Percentiles rank a stretch among this genome's conserved stretches.
These are phyloP conservation scores for Nicotiana benthamiana DNA, from an alignment of 257 asterid genomes.

Conservation along the genomic window DNA sequence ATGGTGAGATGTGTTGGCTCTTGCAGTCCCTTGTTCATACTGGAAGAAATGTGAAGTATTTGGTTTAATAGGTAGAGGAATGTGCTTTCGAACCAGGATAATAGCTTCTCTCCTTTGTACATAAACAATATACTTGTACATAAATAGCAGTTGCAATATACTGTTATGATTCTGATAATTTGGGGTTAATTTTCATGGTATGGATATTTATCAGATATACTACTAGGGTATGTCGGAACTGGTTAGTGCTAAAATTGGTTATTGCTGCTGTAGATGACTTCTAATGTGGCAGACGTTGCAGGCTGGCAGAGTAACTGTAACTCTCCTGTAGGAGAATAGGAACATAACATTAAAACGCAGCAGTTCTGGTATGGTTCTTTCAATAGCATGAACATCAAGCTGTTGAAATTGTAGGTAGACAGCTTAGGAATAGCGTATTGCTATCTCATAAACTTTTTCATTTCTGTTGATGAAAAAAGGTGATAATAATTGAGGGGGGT, in stretches of 20 bases:
- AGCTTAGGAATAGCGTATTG: background rate
- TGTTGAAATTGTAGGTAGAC: background rate
- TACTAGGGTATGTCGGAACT: background rate
- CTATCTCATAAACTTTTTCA: background rate
- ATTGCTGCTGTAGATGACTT: background rate
- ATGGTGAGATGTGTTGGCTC: background rate
- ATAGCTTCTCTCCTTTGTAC: background rate
- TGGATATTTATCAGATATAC: background rate
- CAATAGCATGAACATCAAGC: background rate
- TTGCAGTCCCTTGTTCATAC: background rate
- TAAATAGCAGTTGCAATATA: background rate
- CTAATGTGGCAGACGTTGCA: background rate
- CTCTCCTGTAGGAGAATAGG: background rate
- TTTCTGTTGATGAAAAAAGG: background rate
- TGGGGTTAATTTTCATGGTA: background rate
- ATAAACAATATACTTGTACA: background rate
- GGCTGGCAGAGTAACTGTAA: background rate
- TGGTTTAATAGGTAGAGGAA: background rate
- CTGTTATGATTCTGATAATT: background rate
- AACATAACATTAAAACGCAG: background rate
- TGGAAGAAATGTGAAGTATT: slow-evolving; percentile 6
- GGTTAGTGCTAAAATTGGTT: background rate
- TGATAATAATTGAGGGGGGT: background rate
- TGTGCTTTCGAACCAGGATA: background rate
- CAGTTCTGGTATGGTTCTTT: background rate